Evolutionary conservation across 192 early-diverging fungal species (phyloP).

Genomic region (Coemansia sp.): DNA sequence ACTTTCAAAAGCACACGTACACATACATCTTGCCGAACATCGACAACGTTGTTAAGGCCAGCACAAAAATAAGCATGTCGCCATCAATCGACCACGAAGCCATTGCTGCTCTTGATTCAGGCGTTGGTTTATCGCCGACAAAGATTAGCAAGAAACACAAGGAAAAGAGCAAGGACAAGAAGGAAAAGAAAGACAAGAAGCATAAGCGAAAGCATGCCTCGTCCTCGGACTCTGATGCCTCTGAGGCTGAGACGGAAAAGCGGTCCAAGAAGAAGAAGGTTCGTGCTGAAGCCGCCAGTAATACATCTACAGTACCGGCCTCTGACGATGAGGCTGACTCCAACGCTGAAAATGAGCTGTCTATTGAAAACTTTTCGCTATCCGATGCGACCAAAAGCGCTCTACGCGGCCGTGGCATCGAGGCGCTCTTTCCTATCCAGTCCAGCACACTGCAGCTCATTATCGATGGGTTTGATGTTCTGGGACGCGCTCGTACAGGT

Average conservation of each 20-base stretch:
- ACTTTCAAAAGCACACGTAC: background rate
- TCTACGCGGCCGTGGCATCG: slow-evolving; percentile 72
- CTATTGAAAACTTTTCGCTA: slow-evolving; percentile 62
- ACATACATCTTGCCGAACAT: background rate
- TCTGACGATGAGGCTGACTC: slow-evolving; percentile 21
- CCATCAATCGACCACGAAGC: slow-evolving; percentile 34
- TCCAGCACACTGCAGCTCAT: slow-evolving; percentile 75
- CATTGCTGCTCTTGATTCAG: slow-evolving; percentile 17
- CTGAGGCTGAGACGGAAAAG: slow-evolving; percentile 34
- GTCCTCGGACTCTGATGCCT: slow-evolving; percentile 21
- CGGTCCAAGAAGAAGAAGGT: slow-evolving; percentile 59
- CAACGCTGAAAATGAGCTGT: slow-evolving; percentile 54
- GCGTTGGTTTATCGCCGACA: slow-evolving; percentile 5
- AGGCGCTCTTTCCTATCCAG: slow-evolving; percentile 91
- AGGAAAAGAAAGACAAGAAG: slow-evolving; percentile 45
- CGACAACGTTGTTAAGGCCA: background rate
- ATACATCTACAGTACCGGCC: slow-evolving; percentile 31
- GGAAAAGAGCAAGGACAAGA: slow-evolving; percentile 36
- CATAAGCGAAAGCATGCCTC: slow-evolving; percentile 50
- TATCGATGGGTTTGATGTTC: slow-evolving; percentile 73
- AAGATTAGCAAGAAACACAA: slow-evolving; percentile 37
- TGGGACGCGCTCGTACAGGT: slow-evolving; percentile 95
- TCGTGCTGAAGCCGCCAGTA: slow-evolving; percentile 40
- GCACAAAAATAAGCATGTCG: slow-evolving; percentile 9
- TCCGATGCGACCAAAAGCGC: slow-evolving; percentile 66